These are phyloP conservation scores for Didymosphaeria variabile DNA, from an alignment of 2,329 filamentous ascomycete species.

Conservation along the genomic window DNA sequence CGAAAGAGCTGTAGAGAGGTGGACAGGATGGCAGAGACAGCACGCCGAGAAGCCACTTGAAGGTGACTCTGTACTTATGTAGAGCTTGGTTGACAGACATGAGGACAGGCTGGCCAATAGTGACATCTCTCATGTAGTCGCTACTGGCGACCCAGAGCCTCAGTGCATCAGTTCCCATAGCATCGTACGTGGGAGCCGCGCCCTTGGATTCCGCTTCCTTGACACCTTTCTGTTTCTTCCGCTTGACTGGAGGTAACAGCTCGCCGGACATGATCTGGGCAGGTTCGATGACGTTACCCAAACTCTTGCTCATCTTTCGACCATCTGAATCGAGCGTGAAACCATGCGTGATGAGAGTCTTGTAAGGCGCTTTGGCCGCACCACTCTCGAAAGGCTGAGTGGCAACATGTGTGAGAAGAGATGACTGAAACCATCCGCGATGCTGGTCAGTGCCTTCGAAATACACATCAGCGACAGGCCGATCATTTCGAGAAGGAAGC, in stretches of 20 bases:
- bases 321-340: conserved; percentile 89
- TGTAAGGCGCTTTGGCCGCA: conserved; percentile 73
- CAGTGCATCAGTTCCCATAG: conserved; percentile 84
- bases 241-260: conserved; percentile 74
- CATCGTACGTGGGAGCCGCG: conserved; percentile 64
- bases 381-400: conserved; percentile 53
- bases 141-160: conserved; percentile 91
- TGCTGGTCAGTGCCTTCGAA: conserved; percentile 96
- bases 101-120: conserved; percentile 80
- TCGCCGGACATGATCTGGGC: conserved; percentile 85
- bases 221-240: conserved; percentile 65
- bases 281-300: conserved; percentile 87
- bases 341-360: conserved; percentile 90
- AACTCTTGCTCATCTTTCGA: conserved; percentile 98
- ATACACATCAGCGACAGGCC: conserved; percentile 79
- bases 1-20: conserved; percentile 37
- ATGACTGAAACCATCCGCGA: conserved; percentile 98
- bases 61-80: conserved; percentile 86
- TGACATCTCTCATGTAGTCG: conserved; percentile 89
- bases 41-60: conserved; percentile 88
- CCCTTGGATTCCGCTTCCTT: conserved; percentile 41
- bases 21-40: conserved; percentile 54
- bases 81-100: conserved; percentile 78
- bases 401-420: conserved; percentile 85
- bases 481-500: conserved; percentile 40